Evolutionary conservation across 1,139 yeast genomes (phyloP), one percentile per base, ranked within the genome.

Genomic region (Chernovozyma aurita): DNA sequence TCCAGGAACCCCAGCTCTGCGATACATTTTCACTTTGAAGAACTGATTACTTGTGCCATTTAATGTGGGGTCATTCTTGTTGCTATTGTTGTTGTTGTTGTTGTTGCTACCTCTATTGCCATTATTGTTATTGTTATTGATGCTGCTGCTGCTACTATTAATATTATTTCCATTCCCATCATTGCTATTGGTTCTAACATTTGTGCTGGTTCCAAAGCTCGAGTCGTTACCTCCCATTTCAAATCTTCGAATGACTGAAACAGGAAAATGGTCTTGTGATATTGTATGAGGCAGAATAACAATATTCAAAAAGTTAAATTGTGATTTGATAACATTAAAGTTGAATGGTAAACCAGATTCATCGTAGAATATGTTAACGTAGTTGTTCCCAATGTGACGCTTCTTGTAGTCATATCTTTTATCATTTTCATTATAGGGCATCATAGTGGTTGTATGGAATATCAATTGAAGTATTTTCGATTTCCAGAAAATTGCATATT

Each of bases 361-460:
- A 52, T 86, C 87, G 59, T 77, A 87, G 54, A 73, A 86, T 30
- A 86, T 76, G 50, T 84, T 85, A 37, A 87, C 94, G 54, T 80
- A 80, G 53, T 86, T 77, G 59, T 87, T 87, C 4, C 96, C 96
- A 46, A 87, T 83, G 52, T 87, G 96, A 38, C 92, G 63, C 56
- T 87, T 87, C 56, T 86, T 87, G 52, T 71, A 57, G 14, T 83
- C 74, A 34, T 62, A 63, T 18, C 59, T 57, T 15, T 58, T 54
- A 46, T 78, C 82, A 26, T 63, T 63, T 5, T 60, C 62, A 34
- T 56, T 52, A 36, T 67, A 63, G 2, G 84, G 82, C 95, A 87
- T 87, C 73, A 87, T 60, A 0, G 95, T 85, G 1, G 88, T 80
- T 3, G 85, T 73, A 54, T 87, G 95, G 57, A 77, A 87, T 8